Evolutionary conservation across 495 filamentous ascomycete species (phyloP).

Genomic region (Geoglossum glabrum): DNA sequence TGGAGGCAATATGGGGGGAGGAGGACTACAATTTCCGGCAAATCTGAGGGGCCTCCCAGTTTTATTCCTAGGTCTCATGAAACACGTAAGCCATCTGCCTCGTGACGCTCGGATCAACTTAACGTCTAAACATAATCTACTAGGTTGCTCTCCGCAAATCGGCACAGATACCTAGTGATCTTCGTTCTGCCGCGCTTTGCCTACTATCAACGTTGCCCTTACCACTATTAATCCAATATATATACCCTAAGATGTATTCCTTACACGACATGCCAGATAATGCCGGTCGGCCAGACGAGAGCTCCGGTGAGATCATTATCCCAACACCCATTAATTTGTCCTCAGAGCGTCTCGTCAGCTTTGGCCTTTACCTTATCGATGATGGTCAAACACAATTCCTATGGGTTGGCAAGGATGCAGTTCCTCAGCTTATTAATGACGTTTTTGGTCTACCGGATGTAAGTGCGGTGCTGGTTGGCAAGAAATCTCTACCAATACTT

Average conservation of each 20-base stretch:
- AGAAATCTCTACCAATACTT: conserved; percentile 62
- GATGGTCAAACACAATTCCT: conserved; percentile 95
- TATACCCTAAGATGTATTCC: conserved; percentile 84
- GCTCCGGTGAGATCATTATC: conserved; percentile 71
- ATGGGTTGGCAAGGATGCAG: conserved; percentile 85
- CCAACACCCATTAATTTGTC: conserved; percentile 75
- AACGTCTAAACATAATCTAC: conserved; percentile 12
- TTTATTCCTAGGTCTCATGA: conserved; percentile 83
- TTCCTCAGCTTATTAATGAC: conserved; percentile 70
- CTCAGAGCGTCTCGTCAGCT: conserved; percentile 68
- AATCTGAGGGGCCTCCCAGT: conserved; percentile 77
- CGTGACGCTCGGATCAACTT: neutral
- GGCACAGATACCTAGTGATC: conserved; percentile 87
- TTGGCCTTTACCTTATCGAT: conserved; percentile 93
- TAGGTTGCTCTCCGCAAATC: conserved; percentile 85
- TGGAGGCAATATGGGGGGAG: conserved; percentile 82
- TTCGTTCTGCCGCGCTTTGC: conserved; percentile 83
- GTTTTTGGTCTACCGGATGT: conserved; percentile 75
- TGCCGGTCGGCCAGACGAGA: conserved; percentile 63
- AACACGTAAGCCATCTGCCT: conserved; percentile 42
- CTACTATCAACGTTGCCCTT: conserved; percentile 81
- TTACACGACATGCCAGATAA: conserved; percentile 97
- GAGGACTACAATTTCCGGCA: conserved; percentile 78
- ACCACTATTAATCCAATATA: conserved; percentile 86
- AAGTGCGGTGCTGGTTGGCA: conserved; percentile 72